A percentile compares a stretch with the other conserved stretches of the same genome.
These are phyloP conservation scores for Boletus reticulatus DNA, from an alignment of 768 basidiomycete species.

Conservation along the genomic window DNA sequence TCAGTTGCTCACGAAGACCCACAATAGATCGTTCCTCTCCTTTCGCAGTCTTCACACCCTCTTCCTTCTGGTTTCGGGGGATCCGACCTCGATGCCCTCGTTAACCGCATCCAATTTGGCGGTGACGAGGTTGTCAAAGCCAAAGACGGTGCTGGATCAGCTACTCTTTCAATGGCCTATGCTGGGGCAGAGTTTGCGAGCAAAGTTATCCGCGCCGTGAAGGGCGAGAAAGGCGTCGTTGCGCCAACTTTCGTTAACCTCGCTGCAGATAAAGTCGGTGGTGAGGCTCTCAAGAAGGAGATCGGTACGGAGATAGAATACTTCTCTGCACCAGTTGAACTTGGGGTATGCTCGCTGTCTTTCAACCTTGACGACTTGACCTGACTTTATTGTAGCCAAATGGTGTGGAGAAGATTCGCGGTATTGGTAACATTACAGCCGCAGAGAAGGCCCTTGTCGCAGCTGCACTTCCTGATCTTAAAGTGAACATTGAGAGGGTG, in stretches of 20 bases:
- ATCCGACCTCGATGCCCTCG: conserved; percentile 54
- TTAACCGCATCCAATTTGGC: conserved; percentile 92
- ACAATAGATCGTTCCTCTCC: conserved; percentile 81
- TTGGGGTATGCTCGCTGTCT: conserved; percentile 58
- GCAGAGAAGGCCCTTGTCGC: conserved; percentile 75
- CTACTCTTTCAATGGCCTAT: conserved; percentile 96
- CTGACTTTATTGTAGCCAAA: conserved; percentile 47
- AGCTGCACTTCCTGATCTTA: conserved; percentile 80
- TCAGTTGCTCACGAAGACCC: conserved; percentile 6
- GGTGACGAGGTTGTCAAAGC: conserved; percentile 99
- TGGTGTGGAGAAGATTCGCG: conserved; percentile 79
- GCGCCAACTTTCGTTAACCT: conserved; percentile 85
- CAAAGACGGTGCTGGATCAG: conserved; percentile 84
- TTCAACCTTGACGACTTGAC: not conserved
- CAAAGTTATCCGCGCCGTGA: conserved; percentile 80
- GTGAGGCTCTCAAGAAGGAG: conserved; percentile 72
- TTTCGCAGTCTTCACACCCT: conserved; percentile 84
- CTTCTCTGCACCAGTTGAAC: conserved; percentile 87
- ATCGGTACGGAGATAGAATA: conserved; percentile 75
- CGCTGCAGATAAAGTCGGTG: conserved; percentile 66
- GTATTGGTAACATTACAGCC: conserved; percentile 73
- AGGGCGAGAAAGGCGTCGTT: conserved; percentile 85
- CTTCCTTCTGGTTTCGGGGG: conserved; percentile 58
- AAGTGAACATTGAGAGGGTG: conserved; percentile 69
- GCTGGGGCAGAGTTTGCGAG: conserved; percentile 88